Conservation (phyloP, 2,329 filamentous ascomycete species). For the Hypoxylon rubiginosum region DNA sequence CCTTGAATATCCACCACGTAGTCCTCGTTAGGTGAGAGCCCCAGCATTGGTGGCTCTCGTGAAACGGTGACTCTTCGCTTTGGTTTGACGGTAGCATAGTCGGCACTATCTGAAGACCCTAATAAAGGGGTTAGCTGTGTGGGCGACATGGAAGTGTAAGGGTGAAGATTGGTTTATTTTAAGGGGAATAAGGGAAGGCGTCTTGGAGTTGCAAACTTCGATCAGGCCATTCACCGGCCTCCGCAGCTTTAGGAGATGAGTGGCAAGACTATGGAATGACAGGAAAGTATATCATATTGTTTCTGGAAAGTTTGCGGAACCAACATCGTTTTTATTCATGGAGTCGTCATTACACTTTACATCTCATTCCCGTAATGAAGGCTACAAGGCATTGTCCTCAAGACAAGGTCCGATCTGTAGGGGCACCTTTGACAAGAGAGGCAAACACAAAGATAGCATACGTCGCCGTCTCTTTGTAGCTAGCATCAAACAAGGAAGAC, state of each 20-base stretch:
- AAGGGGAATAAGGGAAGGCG: background rate
- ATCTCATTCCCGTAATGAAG: background rate
- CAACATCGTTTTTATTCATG: slow-evolving; percentile 9
- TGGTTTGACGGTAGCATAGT: slow-evolving; percentile 37
- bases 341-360: background rate
- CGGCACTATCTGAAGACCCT: slow-evolving; percentile 1
- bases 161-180: background rate
- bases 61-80: slow-evolving; percentile 31
- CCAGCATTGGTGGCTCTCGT: background rate
- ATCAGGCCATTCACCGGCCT: background rate
- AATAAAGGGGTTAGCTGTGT: slow-evolving; percentile 36
- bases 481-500: background rate
- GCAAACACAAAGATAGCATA: background rate
- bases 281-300: background rate
- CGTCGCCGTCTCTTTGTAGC: background rate
- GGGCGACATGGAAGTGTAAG: slow-evolving; percentile 11
- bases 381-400: background rate
- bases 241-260: background rate
- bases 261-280: background rate
- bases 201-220: background rate
- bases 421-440: background rate
- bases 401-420: background rate
- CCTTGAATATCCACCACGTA: slow-evolving; percentile 29
- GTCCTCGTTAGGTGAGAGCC: slow-evolving; percentile 8
- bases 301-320: background rate